Evolutionary conservation across 1,139 yeast species (phyloP).

Genomic region (Hemisphaericaspora xylofermentans): DNA sequence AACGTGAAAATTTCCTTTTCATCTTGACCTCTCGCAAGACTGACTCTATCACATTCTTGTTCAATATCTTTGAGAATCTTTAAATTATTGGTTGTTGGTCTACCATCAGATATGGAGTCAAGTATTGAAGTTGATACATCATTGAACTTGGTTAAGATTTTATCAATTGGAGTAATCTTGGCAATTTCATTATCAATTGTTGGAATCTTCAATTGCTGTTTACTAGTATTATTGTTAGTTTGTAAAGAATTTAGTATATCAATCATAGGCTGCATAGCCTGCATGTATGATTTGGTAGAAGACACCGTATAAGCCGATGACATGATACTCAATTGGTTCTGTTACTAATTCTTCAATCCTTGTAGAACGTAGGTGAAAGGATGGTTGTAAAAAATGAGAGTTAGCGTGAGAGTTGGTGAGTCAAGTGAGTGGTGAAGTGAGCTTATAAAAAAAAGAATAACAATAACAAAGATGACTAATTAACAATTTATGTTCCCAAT

Average conservation of each 20-base stretch:
- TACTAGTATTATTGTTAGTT: neutral
- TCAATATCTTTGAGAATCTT: conserved; percentile 21
- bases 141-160: conserved; percentile 27
- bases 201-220: conserved; percentile 19
- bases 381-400: no score
- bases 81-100: conserved; percentile 6
- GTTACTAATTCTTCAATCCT: neutral
- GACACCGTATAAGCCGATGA: conserved; percentile 42
- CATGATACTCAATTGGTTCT: conserved; percentile 17
- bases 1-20: conserved; percentile 23
- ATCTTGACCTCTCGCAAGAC: conserved; percentile 26
- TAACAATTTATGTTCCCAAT: no score
- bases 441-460: no score
- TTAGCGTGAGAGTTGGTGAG: no score
- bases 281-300: conserved; percentile 76
- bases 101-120: conserved; percentile 27
- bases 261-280: conserved; percentile 70
- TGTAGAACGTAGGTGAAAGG: no score
- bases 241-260: conserved; percentile 32
- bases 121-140: conserved; percentile 35
- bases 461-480: no score
- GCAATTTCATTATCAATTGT: conserved; percentile 33
- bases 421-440: no score
- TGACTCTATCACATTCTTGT: conserved; percentile 29
- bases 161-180: conserved; percentile 28